These are phyloP conservation scores for Tremellales sp. DNA, from an alignment of 1,284 basidiomycete genomes.

Conservation along the genomic window DNA sequence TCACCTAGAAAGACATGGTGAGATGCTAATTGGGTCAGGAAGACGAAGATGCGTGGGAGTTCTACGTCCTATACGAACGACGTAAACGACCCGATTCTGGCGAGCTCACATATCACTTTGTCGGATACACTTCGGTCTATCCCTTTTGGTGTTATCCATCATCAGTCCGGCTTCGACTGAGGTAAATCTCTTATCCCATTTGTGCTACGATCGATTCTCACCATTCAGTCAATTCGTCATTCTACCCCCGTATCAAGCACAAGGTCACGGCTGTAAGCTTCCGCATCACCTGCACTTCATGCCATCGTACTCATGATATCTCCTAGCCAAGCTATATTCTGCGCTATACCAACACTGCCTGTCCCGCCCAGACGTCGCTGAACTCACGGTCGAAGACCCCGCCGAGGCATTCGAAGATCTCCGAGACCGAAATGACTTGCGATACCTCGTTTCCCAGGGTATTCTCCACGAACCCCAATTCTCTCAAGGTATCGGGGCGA, in stretches of 20 bases:
- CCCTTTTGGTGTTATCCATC: slow-evolving; percentile 93
- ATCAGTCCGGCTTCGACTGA: slow-evolving; percentile 74
- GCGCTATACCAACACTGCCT: slow-evolving; percentile 78
- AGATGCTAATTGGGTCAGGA: slow-evolving; percentile 49
- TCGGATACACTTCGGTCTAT: slow-evolving; percentile 86
- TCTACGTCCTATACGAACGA: slow-evolving; percentile 76
- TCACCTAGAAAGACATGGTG: background rate
- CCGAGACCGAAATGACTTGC: slow-evolving; percentile 85
- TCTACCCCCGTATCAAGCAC: slow-evolving; percentile 81
- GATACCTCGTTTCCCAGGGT: slow-evolving; percentile 56
- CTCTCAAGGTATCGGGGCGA: slow-evolving; percentile 28
- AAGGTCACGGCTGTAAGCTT: slow-evolving; percentile 80
- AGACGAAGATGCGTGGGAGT: slow-evolving; percentile 84
- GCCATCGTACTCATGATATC: slow-evolving; percentile 1
- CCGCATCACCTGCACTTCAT: background rate
- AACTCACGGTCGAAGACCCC: slow-evolving; percentile 95
- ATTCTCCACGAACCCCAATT: slow-evolving; percentile 35
- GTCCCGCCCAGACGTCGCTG: slow-evolving; percentile 64
- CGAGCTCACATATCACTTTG: slow-evolving; percentile 73
- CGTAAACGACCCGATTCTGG: slow-evolving; percentile 55
- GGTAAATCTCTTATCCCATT: slow-evolving; percentile 52
- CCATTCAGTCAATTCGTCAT: slow-evolving; percentile 81
- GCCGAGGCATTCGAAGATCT: slow-evolving; percentile 72
- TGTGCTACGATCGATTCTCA: background rate
- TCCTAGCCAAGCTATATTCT: slow-evolving; percentile 75